Evolutionary conservation across 805 yeast genomes (phyloP).

Genomic region (fission yeast (Schizosaccharomyces pombe)): ASM294v3 CU329670.1:4713501-4714000

Average conservation of each 20-base stretch:
- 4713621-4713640: constrained; percentile 17
- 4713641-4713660: constrained; percentile 16
- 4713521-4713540: constrained; percentile 17
- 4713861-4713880: too few relatives aligned
- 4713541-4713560: constrained; percentile 16
- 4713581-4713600: constrained; percentile 14
- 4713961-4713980: neutral
- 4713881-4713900: too few relatives aligned
- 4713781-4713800: neutral
- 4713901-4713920: too few relatives aligned
- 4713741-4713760: neutral
- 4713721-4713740: constrained; percentile 11
- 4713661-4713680: constrained; percentile 16
- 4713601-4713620: constrained; percentile 13
- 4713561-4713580: constrained; percentile 16
- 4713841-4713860: too few relatives aligned
- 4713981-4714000: neutral
- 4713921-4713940: too few relatives aligned
- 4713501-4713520: constrained; percentile 12
- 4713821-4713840: neutral
- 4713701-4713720: constrained; percentile 15
- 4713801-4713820: neutral
- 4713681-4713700: constrained; percentile 14
- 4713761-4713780: neutral
- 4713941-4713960: too few relatives aligned